Percentiles rank a stretch among this genome's conserved stretches.
Conservation (phyloP, 2,329 filamentous ascomycete species). For the Colletotrichum sp. region DNA sequence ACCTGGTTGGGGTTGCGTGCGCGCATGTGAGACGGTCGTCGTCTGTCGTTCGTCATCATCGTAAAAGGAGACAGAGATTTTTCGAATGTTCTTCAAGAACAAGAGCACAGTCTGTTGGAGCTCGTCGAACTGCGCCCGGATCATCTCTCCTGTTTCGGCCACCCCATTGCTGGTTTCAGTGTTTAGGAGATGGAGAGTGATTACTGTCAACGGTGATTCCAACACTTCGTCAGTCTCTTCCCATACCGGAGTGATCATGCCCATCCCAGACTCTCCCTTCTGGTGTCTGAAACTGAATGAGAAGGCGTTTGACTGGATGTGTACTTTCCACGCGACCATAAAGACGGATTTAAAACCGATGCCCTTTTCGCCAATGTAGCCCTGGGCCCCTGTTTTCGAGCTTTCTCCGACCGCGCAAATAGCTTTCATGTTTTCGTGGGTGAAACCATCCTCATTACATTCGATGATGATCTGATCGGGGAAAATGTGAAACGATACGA, state of each 20-base stretch:
- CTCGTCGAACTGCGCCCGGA: neutral
- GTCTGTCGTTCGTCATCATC: neutral
- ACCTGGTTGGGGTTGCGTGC: neutral
- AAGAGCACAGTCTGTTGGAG: neutral
- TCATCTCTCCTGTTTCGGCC: neutral
- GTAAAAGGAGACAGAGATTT: accelerated
- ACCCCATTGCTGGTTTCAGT: neutral
- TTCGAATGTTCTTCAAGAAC: neutral
- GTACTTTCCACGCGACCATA: slow-evolving; percentile 47
- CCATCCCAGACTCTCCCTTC: slow-evolving; percentile 48
- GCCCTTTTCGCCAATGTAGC: slow-evolving; percentile 56
- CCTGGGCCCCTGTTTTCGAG: slow-evolving; percentile 44
- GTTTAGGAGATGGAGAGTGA: neutral
- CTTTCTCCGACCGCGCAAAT: slow-evolving; percentile 52
- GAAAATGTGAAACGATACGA: slow-evolving; percentile 30
- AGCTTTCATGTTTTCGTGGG: slow-evolving; percentile 42
- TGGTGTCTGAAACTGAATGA: slow-evolving; percentile 45
- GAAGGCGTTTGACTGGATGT: slow-evolving; percentile 47
- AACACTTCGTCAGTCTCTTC: slow-evolving; percentile 23
- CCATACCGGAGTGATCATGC: slow-evolving; percentile 49
- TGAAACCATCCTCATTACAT: slow-evolving; percentile 57
- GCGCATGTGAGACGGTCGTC: accelerated
- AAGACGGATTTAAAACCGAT: slow-evolving; percentile 60
- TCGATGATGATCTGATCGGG: slow-evolving; percentile 46
- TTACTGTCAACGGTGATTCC: slow-evolving; percentile 38